Percentiles rank a stretch among this genome's conserved stretches.
phyloP scores from a whole-genome alignment of 805 yeast genomes.

The Cyberlindnera lachancei region DNA sequence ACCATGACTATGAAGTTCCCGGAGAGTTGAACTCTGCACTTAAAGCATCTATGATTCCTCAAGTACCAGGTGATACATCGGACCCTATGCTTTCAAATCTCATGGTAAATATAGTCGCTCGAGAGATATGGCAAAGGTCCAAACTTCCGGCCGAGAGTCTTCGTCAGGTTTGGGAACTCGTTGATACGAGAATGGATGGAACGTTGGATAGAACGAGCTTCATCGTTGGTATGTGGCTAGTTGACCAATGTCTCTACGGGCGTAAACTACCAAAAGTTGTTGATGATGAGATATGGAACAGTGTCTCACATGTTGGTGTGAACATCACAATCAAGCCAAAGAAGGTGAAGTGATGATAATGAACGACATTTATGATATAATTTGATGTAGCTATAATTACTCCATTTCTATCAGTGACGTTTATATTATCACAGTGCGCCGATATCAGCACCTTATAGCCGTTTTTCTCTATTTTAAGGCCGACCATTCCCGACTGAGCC shows the following conservation, averaged over 20 bases:
- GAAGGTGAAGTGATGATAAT: slow-evolving; percentile 6
- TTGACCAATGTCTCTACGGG: slow-evolving; percentile 94
- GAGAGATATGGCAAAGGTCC: slow-evolving; percentile 76
- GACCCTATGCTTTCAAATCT: slow-evolving; percentile 18
- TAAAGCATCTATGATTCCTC: slow-evolving; percentile 21
- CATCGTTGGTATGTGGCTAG: slow-evolving; percentile 95
- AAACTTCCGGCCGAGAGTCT: slow-evolving; percentile 57
- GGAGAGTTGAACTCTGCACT: slow-evolving; percentile 21
- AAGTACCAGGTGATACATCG: slow-evolving; percentile 20
- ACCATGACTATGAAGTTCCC: slow-evolving; percentile 12
- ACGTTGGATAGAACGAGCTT: slow-evolving; percentile 74
- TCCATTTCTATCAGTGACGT: neutral
- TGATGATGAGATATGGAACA: slow-evolving; percentile 69
- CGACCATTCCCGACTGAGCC: too few relatives aligned
- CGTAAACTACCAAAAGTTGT: slow-evolving; percentile 74
- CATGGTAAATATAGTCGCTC: slow-evolving; percentile 45
- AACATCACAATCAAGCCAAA: slow-evolving; percentile 21
- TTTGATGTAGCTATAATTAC: neutral
- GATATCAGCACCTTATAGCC: neutral
- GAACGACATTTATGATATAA: neutral
- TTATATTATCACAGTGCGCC: neutral
- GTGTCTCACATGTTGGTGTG: slow-evolving; percentile 49
- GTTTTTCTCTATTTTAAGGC: too few relatives aligned
- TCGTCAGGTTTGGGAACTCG: slow-evolving; percentile 62
- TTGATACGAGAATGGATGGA: slow-evolving; percentile 62